Evolutionary conservation across 2,329 filamentous ascomycete species (phyloP).

Genomic region (Parafenestella ontariensis): DNA sequence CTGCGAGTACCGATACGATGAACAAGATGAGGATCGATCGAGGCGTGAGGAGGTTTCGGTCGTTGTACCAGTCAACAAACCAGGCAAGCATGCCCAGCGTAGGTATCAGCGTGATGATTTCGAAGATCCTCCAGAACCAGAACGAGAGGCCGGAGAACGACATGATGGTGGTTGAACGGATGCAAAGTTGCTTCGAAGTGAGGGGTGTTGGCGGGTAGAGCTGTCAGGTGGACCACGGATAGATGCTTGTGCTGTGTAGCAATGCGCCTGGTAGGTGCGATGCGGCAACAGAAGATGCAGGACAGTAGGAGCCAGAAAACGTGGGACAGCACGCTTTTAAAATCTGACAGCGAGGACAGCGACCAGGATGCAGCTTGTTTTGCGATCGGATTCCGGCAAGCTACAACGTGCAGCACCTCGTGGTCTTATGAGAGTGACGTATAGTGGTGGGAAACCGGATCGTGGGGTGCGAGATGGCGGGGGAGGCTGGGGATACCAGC

Average conservation of each 20-base stretch:
- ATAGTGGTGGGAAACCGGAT: slow-evolving; percentile 26
- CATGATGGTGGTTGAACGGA: slow-evolving; percentile 44
- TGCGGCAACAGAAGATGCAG: slow-evolving; percentile 12
- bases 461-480: slow-evolving; percentile 26
- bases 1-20: slow-evolving; percentile 67
- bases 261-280: slow-evolving; percentile 13
- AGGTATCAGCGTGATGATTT: slow-evolving; percentile 69
- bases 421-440: slow-evolving; percentile 28
- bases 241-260: slow-evolving; percentile 7
- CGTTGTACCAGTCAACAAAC: slow-evolving; percentile 67
- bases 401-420: slow-evolving; percentile 10
- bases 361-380: slow-evolving; percentile 20
- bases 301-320: slow-evolving; percentile 15
- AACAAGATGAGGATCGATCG: slow-evolving; percentile 68
- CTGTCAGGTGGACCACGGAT: slow-evolving; percentile 12
- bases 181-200: slow-evolving; percentile 1
- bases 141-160: slow-evolving; percentile 64
- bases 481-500: slow-evolving; percentile 24
- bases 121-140: slow-evolving; percentile 65
- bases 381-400: slow-evolving; percentile 19
- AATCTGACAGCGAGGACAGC: slow-evolving; percentile 8
- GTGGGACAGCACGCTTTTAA: slow-evolving; percentile 24
- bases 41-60: slow-evolving; percentile 65
- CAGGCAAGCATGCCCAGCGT: slow-evolving; percentile 67
- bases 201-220: slow-evolving; percentile 12